Conservation (phyloP, 2,329 filamentous ascomycete genomes). For the Rosellinia necatrix region DNA sequence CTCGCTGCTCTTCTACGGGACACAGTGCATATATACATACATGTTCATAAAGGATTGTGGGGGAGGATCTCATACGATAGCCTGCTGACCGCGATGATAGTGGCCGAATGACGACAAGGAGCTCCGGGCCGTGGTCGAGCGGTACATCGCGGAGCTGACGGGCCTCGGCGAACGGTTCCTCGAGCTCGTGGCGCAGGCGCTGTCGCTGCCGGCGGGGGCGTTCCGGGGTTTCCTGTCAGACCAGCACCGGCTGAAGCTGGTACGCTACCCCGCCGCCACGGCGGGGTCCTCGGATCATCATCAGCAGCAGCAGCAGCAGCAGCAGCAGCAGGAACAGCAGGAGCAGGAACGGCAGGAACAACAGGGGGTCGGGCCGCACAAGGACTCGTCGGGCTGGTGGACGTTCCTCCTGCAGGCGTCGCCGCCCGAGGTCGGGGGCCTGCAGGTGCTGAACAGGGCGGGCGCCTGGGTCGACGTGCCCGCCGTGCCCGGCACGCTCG, state of each 20-base stretch:
- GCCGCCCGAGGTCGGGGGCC: slow-evolving; percentile 51
- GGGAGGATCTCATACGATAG: too few relatives aligned
- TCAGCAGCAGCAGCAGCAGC: too few relatives aligned
- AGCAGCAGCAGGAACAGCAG: too few relatives aligned
- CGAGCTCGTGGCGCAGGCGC: slow-evolving; percentile 59
- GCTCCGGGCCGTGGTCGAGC: slow-evolving; percentile 46
- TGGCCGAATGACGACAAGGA: slow-evolving; percentile 47
- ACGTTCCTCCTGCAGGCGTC: slow-evolving; percentile 67
- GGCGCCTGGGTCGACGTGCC: slow-evolving; percentile 57
- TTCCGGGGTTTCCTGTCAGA: slow-evolving; percentile 59
- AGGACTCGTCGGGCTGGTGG: slow-evolving; percentile 67
- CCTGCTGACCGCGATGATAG: slow-evolving; percentile 33
- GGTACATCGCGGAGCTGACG: slow-evolving; percentile 58
- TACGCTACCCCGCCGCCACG: slow-evolving; percentile 53
- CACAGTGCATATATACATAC: too few relatives aligned
- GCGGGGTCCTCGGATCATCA: slow-evolving; percentile 36
- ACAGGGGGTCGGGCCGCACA: slow-evolving; percentile 67
- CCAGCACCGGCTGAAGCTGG: slow-evolving; percentile 64
- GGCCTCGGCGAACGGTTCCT: slow-evolving; percentile 58
- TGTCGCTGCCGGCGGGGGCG: slow-evolving; percentile 52
- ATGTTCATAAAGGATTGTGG: too few relatives aligned
- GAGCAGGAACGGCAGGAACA: too few relatives aligned
- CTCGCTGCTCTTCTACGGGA: background rate
- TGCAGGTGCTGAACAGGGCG: slow-evolving; percentile 55
- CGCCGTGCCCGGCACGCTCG: slow-evolving; percentile 53